Conservation (phyloP, 169 alveolate genomes). For the Plasmodium inui region DNA sequence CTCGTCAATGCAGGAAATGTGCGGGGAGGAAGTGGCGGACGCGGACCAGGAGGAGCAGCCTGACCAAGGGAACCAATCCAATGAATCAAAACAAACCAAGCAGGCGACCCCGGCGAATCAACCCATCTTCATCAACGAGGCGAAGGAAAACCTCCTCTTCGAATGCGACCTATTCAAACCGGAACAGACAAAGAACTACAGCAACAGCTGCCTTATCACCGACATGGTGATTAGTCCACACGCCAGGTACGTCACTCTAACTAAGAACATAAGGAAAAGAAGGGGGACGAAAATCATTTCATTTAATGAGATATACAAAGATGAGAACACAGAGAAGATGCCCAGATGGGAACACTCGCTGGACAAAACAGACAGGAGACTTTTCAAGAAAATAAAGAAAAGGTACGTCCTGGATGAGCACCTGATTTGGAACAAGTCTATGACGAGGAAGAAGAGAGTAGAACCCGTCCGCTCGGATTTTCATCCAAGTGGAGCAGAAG, state of each 20-base stretch:
- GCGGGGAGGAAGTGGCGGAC: background rate
- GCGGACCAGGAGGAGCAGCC: background rate
- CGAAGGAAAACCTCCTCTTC: constrained; percentile 32
- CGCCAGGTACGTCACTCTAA: constrained; percentile 91
- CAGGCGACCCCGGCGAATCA: background rate
- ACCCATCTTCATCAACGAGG: constrained; percentile 68
- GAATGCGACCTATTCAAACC: constrained; percentile 49
- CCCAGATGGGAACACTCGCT: constrained; percentile 35
- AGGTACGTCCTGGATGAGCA: constrained; percentile 43
- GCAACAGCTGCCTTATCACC: constrained; percentile 74
- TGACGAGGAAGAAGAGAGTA: constrained; percentile 5
- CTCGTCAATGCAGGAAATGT: constrained; percentile 10
- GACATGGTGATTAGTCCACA: constrained; percentile 92
- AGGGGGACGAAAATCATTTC: constrained; percentile 69
- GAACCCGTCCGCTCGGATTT: background rate
- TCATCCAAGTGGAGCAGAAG: background rate
- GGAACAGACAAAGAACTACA: constrained; percentile 11
- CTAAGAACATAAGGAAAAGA: constrained; percentile 87
- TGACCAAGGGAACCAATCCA: background rate
- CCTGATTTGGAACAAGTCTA: constrained; percentile 63
- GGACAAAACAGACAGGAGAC: constrained; percentile 46
- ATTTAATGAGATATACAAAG: constrained; percentile 58
- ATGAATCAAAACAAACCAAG: background rate
- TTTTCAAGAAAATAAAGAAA: constrained; percentile 42
- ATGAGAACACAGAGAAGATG: constrained; percentile 52